phyloP scores from a whole-genome alignment of 2,329 filamentous ascomycete species.

The Diaporthe citri region DNA sequence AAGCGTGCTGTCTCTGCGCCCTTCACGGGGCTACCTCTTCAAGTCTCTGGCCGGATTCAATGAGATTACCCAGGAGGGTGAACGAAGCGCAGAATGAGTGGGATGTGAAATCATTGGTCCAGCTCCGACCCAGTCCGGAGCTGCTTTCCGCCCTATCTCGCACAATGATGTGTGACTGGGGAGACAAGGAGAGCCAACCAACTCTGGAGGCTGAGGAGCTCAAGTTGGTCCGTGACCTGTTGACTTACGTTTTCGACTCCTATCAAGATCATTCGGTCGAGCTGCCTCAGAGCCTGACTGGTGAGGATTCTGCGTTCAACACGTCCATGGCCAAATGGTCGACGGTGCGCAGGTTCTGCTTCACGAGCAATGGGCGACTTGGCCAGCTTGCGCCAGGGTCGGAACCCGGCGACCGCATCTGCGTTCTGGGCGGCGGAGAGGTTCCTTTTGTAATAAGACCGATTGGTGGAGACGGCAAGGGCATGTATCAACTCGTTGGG shows the following conservation, averaged over 20 bases:
- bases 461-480: background rate
- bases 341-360: background rate
- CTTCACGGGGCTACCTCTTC: background rate
- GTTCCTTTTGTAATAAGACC: background rate
- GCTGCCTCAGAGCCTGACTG: background rate
- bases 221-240: background rate
- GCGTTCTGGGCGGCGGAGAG: background rate
- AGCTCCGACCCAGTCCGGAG: background rate
- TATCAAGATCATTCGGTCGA: background rate
- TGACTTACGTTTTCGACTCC: slow-evolving; percentile 5
- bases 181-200: background rate
- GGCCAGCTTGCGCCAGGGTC: background rate
- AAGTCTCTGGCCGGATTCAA: background rate
- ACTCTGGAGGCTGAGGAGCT: background rate
- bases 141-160: background rate
- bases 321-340: background rate
- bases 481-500: background rate
- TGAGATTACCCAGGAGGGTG: background rate
- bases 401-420: background rate
- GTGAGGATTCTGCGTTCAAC: background rate
- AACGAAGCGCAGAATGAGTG: background rate
- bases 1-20: background rate
- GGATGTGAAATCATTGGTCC: fast-evolving
- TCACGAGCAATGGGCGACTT: background rate
- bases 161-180: background rate